Conservation (phyloP, 768 basidiomycete species). For the Russula griseocarnosa region DNA sequence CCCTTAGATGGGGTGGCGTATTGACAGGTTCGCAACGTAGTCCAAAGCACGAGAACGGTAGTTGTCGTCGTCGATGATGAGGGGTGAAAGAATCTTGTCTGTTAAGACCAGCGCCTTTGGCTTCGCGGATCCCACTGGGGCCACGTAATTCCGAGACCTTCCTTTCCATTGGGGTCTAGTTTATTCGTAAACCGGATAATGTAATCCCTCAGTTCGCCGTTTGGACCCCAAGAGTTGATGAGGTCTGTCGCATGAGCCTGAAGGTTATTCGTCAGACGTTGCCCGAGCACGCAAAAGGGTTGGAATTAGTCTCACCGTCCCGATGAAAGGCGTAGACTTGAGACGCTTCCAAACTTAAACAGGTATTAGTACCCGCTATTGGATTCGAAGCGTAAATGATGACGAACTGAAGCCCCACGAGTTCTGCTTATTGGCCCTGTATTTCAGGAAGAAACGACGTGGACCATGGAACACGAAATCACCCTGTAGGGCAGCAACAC, state of each 20-base stretch:
- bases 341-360: conserved; percentile 22
- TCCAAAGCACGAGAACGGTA: conserved; percentile 17
- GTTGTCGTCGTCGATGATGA: conserved; percentile 17
- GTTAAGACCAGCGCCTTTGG: conserved; percentile 23
- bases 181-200: conserved; percentile 22
- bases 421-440: conserved; percentile 17
- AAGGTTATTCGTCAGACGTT: background rate
- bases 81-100: conserved; percentile 8
- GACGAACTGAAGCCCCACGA: conserved; percentile 25
- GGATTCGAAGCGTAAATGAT: background rate
- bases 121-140: conserved; percentile 18
- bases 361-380: background rate
- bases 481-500: conserved; percentile 22
- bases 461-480: conserved; percentile 29
- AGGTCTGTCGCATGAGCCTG: conserved; percentile 20
- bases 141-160: conserved; percentile 17
- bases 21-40: conserved; percentile 22
- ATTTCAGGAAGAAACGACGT: conserved; percentile 19
- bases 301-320: conserved; percentile 13
- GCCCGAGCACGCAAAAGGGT: too few species aligned
- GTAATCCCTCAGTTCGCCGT: conserved; percentile 25
- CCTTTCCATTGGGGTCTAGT: conserved; percentile 25
- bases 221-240: conserved; percentile 5
- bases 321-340: conserved; percentile 23
- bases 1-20: conserved; percentile 21